A percentile compares a stretch with the other conserved stretches of the same genome.
These are phyloP conservation scores for Cercospora zeina DNA, from an alignment of 2,329 filamentous ascomycete species.

Conservation along the genomic window DNA sequence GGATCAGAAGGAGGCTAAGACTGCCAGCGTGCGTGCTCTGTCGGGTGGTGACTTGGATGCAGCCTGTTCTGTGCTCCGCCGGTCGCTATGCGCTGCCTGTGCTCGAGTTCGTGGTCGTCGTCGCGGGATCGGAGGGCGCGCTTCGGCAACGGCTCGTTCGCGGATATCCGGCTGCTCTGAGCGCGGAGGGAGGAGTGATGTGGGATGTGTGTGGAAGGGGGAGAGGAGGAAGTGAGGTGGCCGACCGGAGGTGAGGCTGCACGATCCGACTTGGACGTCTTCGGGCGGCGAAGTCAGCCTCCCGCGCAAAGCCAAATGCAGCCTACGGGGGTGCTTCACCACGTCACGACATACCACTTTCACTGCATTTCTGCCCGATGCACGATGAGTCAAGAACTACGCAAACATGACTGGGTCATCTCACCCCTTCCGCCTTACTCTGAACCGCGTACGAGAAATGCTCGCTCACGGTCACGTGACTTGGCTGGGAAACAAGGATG, in stretches of 20 bases:
- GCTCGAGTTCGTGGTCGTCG: constrained; percentile 16
- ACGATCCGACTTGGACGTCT: not conserved
- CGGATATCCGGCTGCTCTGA: constrained; percentile 19
- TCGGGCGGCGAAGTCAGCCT: constrained; percentile 6
- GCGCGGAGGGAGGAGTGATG: constrained; percentile 17
- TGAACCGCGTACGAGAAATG: not conserved
- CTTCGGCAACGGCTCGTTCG: constrained; percentile 14
- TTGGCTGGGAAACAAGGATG: not conserved
- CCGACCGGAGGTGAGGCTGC: constrained; percentile 6
- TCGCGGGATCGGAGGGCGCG: constrained; percentile 13
- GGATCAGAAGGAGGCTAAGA: constrained; percentile 23
- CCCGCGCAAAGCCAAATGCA: constrained; percentile 7
- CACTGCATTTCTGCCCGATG: not conserved
- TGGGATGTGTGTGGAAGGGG: not conserved
- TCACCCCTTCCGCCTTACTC: not conserved
- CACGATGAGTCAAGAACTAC: not conserved
- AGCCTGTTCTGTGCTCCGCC: constrained; percentile 14
- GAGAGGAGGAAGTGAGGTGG: constrained; percentile 1
- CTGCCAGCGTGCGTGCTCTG: constrained; percentile 24
- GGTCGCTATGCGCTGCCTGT: constrained; percentile 6
- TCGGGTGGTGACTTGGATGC: constrained; percentile 15
- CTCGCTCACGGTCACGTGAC: not conserved
- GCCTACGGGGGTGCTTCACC: not conserved
- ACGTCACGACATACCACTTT: not conserved
- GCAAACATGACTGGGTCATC: not conserved